Evolutionary conservation across 768 basidiomycete genomes (phyloP).

Genomic region (Agaricus bisporus): DNA sequence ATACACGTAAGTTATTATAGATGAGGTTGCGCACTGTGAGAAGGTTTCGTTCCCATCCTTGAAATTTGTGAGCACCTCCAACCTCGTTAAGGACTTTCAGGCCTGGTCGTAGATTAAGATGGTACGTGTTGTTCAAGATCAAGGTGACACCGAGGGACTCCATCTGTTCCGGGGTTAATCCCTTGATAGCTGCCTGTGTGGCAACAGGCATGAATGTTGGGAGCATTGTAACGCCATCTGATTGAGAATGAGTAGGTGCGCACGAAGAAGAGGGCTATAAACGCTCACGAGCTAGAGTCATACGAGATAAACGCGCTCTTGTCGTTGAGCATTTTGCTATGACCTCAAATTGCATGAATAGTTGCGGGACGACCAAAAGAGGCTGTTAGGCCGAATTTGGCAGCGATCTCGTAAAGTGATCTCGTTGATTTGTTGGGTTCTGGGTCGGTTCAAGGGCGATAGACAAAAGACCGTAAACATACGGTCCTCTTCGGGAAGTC

Average conservation of each 20-base stretch:
- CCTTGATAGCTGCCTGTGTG: conserved; percentile 89
- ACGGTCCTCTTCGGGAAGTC: too few species aligned
- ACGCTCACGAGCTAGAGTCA: conserved; percentile 72
- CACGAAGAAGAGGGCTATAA: background rate
- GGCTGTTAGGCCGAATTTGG: conserved; percentile 12
- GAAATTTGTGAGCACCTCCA: conserved; percentile 86
- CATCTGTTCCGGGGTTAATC: conserved; percentile 79
- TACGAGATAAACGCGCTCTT: conserved; percentile 75
- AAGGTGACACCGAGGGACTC: conserved; percentile 77
- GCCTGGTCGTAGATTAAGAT: conserved; percentile 83
- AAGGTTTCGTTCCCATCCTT: conserved; percentile 83
- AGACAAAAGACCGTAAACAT: too few species aligned
- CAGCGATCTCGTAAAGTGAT: background rate
- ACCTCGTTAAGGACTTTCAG: conserved; percentile 63
- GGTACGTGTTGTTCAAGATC: conserved; percentile 88
- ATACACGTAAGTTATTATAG: background rate
- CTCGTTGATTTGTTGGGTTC: background rate
- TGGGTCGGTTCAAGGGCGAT: too few species aligned
- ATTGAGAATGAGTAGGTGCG: background rate
- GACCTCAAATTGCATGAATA: conserved; percentile 74
- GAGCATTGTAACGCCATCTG: conserved; percentile 76
- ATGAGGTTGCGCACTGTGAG: conserved; percentile 53
- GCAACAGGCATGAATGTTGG: conserved; percentile 95
- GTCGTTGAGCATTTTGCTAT: conserved; percentile 80
- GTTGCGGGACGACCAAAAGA: conserved; percentile 13